Evolutionary conservation across 2,329 filamentous ascomycete genomes (phyloP), one percentile per base, ranked within the genome.

Genomic region (Pseudonectria foliicola): DNA sequence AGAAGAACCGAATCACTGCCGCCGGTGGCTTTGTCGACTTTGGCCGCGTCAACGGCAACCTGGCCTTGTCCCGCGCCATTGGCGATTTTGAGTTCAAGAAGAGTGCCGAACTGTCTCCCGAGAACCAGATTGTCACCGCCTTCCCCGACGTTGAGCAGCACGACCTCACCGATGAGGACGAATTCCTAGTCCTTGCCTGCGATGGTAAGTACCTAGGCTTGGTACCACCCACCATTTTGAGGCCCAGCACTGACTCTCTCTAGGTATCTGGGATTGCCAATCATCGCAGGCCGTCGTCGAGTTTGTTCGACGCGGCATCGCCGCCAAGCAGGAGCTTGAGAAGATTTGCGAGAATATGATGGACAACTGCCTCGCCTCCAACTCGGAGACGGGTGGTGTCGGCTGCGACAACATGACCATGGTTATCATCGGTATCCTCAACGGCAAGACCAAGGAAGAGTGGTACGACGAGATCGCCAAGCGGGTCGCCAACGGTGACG

Each of bases 361-460:
- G 92, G 90, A 98, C 71, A 98, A 96, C 70, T 98, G 92, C 60
- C 73, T 98, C 47, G 89, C 92, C 27, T 94, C 89, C 42, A 96
- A 94, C 75, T 95, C 89, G 49, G 92, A 98, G 67, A 95, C 90
- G 23, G 92, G 92, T 36, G 92, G 92, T 45, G 90, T 98, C 43
- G 92, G 92, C 43, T 98, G 92, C 63, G 92, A 98, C 70, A 98
- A 98, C 72, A 98, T 98, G 92, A 98, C 92, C 50, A 96, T 98
- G 84, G 71, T 82, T 52, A 75, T 98, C 48, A 70, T 98, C 56
- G 92, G 83, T 49, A 79, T 98, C 59, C 75, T 98, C 50, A 79
- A 85, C 56, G 92, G 90, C 61, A 88, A 85, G 73, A 85, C 80
- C 52, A 93, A 94, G 75, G 89, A 95, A 57, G 84, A 95, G 68